Conservation (phyloP, 2,329 filamentous ascomycete species). For the Diplodia seriata region DNA sequence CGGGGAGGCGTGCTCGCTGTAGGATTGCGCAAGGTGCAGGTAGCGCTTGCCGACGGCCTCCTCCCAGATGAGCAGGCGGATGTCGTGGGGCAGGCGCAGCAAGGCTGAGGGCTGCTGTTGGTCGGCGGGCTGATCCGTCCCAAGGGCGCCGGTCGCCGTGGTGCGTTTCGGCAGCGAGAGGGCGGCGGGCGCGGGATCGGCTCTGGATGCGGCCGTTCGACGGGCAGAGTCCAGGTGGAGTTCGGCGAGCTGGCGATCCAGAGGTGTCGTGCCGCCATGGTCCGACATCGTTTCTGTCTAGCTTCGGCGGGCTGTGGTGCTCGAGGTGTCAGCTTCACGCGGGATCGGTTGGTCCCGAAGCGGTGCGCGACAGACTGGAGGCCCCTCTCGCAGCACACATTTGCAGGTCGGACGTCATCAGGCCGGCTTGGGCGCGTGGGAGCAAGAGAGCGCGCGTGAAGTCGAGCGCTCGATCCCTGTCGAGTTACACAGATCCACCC, state of each 20-base stretch:
- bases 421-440: slow-evolving; percentile 12
- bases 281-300: slow-evolving; percentile 13
- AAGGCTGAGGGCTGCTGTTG: slow-evolving; percentile 16
- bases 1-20: slow-evolving; percentile 1
- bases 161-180: slow-evolving; percentile 4
- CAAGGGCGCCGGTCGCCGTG: neutral
- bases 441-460: slow-evolving; percentile 16
- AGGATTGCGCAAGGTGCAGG: slow-evolving; percentile 20
- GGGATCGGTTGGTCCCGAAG: neutral
- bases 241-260: slow-evolving; percentile 22
- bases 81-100: slow-evolving; percentile 24
- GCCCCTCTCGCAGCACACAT: slow-evolving; percentile 6
- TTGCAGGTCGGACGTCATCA: slow-evolving; percentile 17
- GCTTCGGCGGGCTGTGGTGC: neutral
- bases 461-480: slow-evolving; percentile 27
- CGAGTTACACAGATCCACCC: slow-evolving; percentile 20
- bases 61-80: slow-evolving; percentile 29
- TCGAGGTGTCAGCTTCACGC: neutral
- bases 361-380: neutral
- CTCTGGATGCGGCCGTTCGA: neutral
- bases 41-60: slow-evolving; percentile 21
- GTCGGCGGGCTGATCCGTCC: neutral
- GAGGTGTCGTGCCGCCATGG: slow-evolving; percentile 22
- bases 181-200: slow-evolving; percentile 4
- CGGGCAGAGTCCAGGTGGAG: slow-evolving; percentile 14